A percentile compares a stretch with the other conserved stretches of the same genome.
Conservation (phyloP, 1,139 yeast genomes). For the Blastobotrys apis region DNA sequence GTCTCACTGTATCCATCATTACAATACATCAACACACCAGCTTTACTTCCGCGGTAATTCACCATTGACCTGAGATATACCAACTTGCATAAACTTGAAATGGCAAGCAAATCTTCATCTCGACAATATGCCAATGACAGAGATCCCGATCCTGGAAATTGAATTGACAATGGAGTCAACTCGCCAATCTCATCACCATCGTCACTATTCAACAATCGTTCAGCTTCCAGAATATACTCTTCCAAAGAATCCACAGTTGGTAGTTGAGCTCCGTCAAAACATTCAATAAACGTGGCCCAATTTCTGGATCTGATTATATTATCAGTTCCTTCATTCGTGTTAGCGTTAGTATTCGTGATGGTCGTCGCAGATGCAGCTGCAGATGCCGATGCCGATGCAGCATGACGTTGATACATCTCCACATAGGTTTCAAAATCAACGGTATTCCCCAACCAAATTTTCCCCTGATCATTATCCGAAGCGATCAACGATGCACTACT, state of each 20-base stretch:
- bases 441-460: slow-evolving; percentile 72
- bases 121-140: slow-evolving; percentile 22
- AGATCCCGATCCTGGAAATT: slow-evolving; percentile 77
- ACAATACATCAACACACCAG: slow-evolving; percentile 57
- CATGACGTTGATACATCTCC: slow-evolving; percentile 17
- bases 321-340: slow-evolving; percentile 1
- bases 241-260: slow-evolving; percentile 39
- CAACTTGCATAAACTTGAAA: slow-evolving; percentile 34
- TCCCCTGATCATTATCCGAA: slow-evolving; percentile 14
- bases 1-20: slow-evolving; percentile 93
- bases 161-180: slow-evolving; percentile 37
- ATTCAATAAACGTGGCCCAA: slow-evolving; percentile 38
- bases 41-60: slow-evolving; percentile 21
- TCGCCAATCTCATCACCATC: slow-evolving; percentile 2
- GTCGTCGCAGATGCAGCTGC: not conserved
- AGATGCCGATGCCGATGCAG: not conserved
- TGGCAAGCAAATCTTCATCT: slow-evolving; percentile 26
- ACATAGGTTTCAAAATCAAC: slow-evolving; percentile 44
- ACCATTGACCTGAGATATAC: slow-evolving; percentile 30
- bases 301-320: slow-evolving; percentile 20
- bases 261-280: slow-evolving; percentile 53
- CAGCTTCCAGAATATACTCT: slow-evolving; percentile 28
- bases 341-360: not conserved
- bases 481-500: slow-evolving; percentile 65
- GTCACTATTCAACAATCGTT: slow-evolving; percentile 10